Percentiles rank a stretch among this genome's conserved stretches.
Evolutionary conservation across 306 rosid species (phyloP).

Genomic region (Sechiopsis laciniata): DNA sequence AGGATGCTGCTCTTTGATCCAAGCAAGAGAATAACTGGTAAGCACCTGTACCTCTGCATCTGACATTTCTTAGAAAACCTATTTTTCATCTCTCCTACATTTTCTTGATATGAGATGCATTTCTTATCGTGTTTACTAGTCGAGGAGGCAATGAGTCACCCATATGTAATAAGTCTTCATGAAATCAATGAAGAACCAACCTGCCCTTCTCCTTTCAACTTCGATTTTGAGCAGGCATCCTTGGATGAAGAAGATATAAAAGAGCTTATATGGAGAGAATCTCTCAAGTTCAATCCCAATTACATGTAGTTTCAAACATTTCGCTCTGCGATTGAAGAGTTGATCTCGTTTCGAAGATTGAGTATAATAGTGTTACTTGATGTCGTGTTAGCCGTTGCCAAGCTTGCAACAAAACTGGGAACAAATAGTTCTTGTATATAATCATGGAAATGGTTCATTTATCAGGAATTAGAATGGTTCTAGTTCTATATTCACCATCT

Average conservation of each 20-base stretch:
- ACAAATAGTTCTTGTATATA: slow-evolving; percentile 14
- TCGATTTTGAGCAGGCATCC: slow-evolving; percentile 71
- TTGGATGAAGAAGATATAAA: slow-evolving; percentile 84
- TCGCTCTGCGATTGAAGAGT: slow-evolving; percentile 7
- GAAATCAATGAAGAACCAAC: slow-evolving; percentile 95
- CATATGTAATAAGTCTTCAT: slow-evolving; percentile 76
- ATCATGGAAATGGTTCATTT: not conserved
- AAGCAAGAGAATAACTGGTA: slow-evolving; percentile 80
- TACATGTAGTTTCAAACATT: slow-evolving; percentile 25
- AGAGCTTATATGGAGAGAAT: slow-evolving; percentile 86
- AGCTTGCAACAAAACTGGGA: not conserved
- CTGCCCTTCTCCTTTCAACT: slow-evolving; percentile 68
- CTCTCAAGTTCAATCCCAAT: slow-evolving; percentile 45
- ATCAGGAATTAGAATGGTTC: not conserved
- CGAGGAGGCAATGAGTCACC: slow-evolving; percentile 88
- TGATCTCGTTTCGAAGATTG: slow-evolving; percentile 20
- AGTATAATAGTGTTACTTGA: not conserved
- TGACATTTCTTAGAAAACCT: not conserved
- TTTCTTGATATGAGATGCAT: slow-evolving; percentile 17
- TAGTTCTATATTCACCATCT: slow-evolving; percentile 8
- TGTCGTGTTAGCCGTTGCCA: not conserved
- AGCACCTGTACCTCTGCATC: slow-evolving; percentile 27
- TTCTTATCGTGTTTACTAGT: slow-evolving; percentile 36
- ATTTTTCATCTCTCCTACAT: slow-evolving; percentile 9
- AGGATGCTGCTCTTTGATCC: slow-evolving; percentile 91